Conservation (phyloP, 768 basidiomycete species). For the Serendipita sp. region DNA sequence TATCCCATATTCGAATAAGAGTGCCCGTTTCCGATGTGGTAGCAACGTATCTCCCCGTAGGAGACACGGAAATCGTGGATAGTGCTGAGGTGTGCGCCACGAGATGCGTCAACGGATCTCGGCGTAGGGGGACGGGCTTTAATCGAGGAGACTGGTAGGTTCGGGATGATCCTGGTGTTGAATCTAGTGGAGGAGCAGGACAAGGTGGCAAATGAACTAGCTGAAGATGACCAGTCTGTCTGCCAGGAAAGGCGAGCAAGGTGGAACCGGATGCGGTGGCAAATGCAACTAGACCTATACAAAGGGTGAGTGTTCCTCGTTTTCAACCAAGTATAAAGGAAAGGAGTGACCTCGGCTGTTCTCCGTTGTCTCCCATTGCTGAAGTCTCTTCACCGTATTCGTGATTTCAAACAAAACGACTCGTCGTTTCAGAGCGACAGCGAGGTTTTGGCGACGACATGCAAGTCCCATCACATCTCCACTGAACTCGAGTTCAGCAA, state of each 20-base stretch:
- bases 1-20: conserved; percentile 75
- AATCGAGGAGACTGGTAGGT: conserved; percentile 39
- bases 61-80: conserved; percentile 58
- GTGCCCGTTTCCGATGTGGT: conserved; percentile 76
- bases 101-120: conserved; percentile 64
- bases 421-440: conserved; percentile 60
- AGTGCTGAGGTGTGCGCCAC: conserved; percentile 69
- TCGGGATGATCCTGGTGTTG: conserved; percentile 20
- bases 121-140: conserved; percentile 37
- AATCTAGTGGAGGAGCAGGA: conserved; percentile 29
- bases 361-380: conserved; percentile 77
- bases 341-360: conserved; percentile 40
- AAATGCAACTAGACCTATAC: conserved; percentile 58
- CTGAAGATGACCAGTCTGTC: conserved; percentile 78
- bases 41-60: conserved; percentile 63
- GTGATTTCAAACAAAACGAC: conserved; percentile 65
- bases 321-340: background rate
- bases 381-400: conserved; percentile 42
- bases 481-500: conserved; percentile 79
- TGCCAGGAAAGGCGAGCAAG: conserved; percentile 69
- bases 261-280: conserved; percentile 66
- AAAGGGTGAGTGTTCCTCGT: background rate
- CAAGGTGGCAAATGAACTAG: conserved; percentile 74
- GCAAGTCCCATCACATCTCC: conserved; percentile 67
- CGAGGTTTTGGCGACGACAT: conserved; percentile 70